A percentile compares a stretch with the other conserved stretches of the same genome.
Evolutionary conservation across 2,329 filamentous ascomycete genomes (phyloP).

Genomic region (Aureobasidium sp.): DNA sequence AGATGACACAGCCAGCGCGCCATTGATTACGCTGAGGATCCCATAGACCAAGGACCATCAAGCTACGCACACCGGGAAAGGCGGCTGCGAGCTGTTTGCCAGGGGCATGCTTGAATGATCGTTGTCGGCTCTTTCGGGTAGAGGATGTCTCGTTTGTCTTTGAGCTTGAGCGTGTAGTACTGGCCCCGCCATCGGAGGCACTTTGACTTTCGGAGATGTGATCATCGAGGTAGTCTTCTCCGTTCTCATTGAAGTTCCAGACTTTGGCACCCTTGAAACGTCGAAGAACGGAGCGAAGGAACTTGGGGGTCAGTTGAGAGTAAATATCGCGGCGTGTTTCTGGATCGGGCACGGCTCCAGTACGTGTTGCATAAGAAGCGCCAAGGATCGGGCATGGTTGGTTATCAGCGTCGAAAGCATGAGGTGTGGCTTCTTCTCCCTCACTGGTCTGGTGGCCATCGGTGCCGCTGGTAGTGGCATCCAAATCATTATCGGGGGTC

Average conservation of each 20-base stretch:
- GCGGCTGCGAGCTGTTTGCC: constrained; percentile 11
- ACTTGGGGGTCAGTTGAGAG: constrained; percentile 16
- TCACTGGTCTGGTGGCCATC: neutral
- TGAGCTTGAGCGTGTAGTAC: neutral
- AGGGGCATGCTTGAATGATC: neutral
- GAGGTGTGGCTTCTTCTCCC: neutral
- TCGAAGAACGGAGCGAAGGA: constrained; percentile 21
- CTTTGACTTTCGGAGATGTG: constrained; percentile 18
- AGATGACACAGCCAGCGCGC: constrained; percentile 41
- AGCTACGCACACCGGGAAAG: constrained; percentile 39
- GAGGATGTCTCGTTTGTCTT: neutral
- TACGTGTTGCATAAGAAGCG: neutral
- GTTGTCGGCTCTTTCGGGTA: neutral
- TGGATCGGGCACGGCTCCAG: neutral
- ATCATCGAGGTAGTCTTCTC: constrained; percentile 24
- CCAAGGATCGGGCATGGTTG: constrained; percentile 1
- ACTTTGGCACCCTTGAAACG: constrained; percentile 29
- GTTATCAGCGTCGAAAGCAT: neutral
- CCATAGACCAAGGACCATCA: constrained; percentile 47
- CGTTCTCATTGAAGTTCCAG: constrained; percentile 28
- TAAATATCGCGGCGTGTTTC: neutral
- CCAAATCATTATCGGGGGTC: neutral
- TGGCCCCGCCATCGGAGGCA: neutral
- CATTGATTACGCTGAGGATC: constrained; percentile 36
- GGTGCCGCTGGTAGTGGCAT: neutral